Percentiles rank a stretch among this genome's conserved stretches.
Conservation (phyloP, 2,329 filamentous ascomycete species). For the Trichoderma sp. region DNA sequence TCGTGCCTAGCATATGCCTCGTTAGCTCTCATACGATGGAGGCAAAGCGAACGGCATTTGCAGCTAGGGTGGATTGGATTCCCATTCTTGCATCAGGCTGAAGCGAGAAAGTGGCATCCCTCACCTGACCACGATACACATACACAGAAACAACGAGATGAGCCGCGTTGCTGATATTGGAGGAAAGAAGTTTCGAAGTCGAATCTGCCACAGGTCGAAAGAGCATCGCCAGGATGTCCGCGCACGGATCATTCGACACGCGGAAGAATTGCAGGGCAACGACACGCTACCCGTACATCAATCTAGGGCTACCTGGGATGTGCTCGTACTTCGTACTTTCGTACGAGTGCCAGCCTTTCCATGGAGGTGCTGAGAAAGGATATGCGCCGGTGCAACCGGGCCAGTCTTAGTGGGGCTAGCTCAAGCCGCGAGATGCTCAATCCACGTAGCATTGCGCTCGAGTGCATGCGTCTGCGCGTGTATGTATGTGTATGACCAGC, state of each 20-base stretch:
- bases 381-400: constrained; percentile 21
- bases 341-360: not conserved
- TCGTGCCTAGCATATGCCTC: constrained; percentile 19
- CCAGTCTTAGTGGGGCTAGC: constrained; percentile 17
- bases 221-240: constrained; percentile 7
- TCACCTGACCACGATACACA: not conserved
- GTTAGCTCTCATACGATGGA: constrained; percentile 18
- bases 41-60: constrained; percentile 17
- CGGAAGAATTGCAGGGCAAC: constrained; percentile 7
- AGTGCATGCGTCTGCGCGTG: not conserved
- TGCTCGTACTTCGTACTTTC: not conserved
- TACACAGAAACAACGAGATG: not conserved
- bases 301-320: not conserved
- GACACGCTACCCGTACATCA: not conserved
- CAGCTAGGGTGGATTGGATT: constrained; percentile 11
- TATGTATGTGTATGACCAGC: constrained; percentile 8
- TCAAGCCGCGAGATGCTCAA: constrained; percentile 17
- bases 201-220: not conserved
- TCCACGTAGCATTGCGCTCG: constrained; percentile 13
- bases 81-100: not conserved
- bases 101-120: constrained; percentile 4
- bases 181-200: not conserved
- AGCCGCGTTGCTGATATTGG: constrained; percentile 1
- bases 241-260: constrained; percentile 2
- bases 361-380: constrained; percentile 16